These are phyloP conservation scores for Sugiyamaella marilandica DNA, from an alignment of 805 yeast genomes.

Conservation along the genomic window DNA sequence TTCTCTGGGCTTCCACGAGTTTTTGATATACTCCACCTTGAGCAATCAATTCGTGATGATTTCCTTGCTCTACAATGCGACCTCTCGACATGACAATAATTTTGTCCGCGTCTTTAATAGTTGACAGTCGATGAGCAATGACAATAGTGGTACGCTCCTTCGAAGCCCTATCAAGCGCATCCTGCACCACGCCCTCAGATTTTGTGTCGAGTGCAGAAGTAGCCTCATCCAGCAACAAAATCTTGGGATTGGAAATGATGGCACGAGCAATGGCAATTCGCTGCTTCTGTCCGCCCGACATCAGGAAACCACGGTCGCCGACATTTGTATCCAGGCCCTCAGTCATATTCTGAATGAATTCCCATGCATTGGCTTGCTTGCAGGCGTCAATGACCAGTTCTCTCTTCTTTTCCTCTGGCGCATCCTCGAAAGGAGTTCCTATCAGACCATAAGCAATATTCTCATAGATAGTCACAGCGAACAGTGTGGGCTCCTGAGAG, in stretches of 20 bases:
- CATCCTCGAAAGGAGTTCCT: constrained; percentile 62
- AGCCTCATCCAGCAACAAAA: constrained; percentile 56
- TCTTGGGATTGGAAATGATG: constrained; percentile 51
- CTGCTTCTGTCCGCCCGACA: constrained; percentile 66
- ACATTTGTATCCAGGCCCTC: constrained; percentile 76
- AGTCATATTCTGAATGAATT: constrained; percentile 54
- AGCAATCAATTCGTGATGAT: constrained; percentile 35
- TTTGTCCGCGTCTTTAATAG: constrained; percentile 52
- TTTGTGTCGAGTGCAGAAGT: constrained; percentile 50
- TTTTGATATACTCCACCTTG: constrained; percentile 28
- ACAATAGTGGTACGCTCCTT: constrained; percentile 45
- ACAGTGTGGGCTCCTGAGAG: constrained; percentile 93
- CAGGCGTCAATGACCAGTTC: constrained; percentile 36
- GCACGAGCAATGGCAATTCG: constrained; percentile 64
- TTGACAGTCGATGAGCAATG: constrained; percentile 55
- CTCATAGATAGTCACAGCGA: constrained; percentile 82
- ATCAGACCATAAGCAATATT: constrained; percentile 81
- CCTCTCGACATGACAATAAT: constrained; percentile 49
- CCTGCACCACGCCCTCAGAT: constrained; percentile 40
- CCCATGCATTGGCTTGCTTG: constrained; percentile 38
- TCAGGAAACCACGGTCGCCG: constrained; percentile 51
- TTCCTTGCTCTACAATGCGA: constrained; percentile 46
- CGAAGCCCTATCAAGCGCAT: constrained; percentile 36
- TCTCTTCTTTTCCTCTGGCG: constrained; percentile 35
- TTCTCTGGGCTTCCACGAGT: constrained; percentile 37